Conservation (phyloP, 2,329 filamentous ascomycete species). For the Paecilomyces dactylethromorphus region DNA sequence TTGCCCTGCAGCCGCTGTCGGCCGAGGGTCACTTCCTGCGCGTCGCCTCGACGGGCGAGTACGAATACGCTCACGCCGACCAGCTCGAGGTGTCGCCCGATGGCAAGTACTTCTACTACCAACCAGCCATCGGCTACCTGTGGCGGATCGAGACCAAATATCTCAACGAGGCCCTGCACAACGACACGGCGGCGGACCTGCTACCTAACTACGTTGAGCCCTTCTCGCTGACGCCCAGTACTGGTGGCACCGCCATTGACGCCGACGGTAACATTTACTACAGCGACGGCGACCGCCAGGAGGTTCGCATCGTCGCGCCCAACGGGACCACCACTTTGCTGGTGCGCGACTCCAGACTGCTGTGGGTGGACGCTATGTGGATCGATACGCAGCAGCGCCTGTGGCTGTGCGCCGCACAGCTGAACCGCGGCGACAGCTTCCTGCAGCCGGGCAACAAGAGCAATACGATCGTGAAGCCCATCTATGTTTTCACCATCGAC, state of each 20-base stretch:
- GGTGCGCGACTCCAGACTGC: not conserved
- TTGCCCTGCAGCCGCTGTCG: too few relatives aligned
- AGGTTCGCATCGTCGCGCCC: too few relatives aligned
- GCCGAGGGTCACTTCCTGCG: too few relatives aligned
- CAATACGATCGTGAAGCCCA: too few relatives aligned
- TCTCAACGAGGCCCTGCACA: conserved; percentile 27
- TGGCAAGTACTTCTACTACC: conserved; percentile 28
- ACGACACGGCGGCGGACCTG: conserved; percentile 19
- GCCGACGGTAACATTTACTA: conserved; percentile 31
- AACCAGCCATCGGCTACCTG: conserved; percentile 27
- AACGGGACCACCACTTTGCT: not conserved
- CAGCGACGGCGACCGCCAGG: conserved; percentile 27
- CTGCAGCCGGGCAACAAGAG: too few relatives aligned
- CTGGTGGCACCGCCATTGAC: conserved; percentile 33
- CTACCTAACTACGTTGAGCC: conserved; percentile 20
- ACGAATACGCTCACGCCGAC: conserved; percentile 22
- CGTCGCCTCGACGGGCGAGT: too few relatives aligned
- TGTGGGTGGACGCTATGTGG: conserved; percentile 1
- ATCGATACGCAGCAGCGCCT: not conserved
- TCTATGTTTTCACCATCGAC: too few relatives aligned
- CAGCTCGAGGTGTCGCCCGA: conserved; percentile 33
- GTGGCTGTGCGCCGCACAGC: conserved; percentile 1
- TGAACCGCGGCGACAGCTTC: too few relatives aligned
- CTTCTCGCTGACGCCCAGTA: conserved; percentile 28
- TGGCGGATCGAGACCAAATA: conserved; percentile 23